These are phyloP conservation scores for Pseudodiploospora longispora DNA, from an alignment of 2,329 filamentous ascomycete species.

Conservation along the genomic window DNA sequence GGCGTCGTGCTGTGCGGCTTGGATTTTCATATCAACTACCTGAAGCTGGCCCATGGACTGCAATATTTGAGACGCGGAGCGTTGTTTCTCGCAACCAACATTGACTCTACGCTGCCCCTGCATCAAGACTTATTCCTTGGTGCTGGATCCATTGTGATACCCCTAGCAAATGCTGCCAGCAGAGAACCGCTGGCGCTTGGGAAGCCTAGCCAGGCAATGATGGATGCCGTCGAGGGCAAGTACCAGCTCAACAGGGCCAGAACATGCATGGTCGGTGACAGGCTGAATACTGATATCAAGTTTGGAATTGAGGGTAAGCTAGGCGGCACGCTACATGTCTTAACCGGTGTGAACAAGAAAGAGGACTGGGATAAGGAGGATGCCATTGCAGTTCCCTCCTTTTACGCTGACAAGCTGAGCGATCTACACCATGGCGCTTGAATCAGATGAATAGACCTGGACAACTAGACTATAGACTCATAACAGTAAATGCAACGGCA, in stretches of 20 bases:
- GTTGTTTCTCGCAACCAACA: conserved; percentile 85
- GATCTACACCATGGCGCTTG: conserved; percentile 48
- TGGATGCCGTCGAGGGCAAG: conserved; percentile 96
- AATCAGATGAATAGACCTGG: conserved; percentile 9
- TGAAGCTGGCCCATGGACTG: conserved; percentile 77
- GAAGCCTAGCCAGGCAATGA: conserved; percentile 97
- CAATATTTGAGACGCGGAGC: conserved; percentile 81
- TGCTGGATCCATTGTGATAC: conserved; percentile 73
- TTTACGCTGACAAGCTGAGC: conserved; percentile 76
- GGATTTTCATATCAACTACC: conserved; percentile 92
- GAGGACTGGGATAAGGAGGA: conserved; percentile 69
- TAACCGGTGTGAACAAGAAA: conserved; percentile 84
- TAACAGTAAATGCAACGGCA: background rate
- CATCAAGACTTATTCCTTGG: conserved; percentile 81
- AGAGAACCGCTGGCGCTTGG: conserved; percentile 71
- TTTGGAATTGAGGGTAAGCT: conserved; percentile 88
- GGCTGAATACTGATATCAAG: conserved; percentile 89
- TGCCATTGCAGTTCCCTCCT: conserved; percentile 63
- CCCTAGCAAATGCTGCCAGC: conserved; percentile 63
- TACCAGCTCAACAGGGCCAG: conserved; percentile 77
- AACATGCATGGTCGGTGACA: conserved; percentile 94
- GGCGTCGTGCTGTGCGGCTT: conserved; percentile 83
- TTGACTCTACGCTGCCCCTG: conserved; percentile 81
- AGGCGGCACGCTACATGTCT: conserved; percentile 81
- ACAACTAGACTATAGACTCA: conserved; percentile 5